phyloP scores from a whole-genome alignment of 495 filamentous ascomycete genomes.

The Usnea hakonensis region DNA sequence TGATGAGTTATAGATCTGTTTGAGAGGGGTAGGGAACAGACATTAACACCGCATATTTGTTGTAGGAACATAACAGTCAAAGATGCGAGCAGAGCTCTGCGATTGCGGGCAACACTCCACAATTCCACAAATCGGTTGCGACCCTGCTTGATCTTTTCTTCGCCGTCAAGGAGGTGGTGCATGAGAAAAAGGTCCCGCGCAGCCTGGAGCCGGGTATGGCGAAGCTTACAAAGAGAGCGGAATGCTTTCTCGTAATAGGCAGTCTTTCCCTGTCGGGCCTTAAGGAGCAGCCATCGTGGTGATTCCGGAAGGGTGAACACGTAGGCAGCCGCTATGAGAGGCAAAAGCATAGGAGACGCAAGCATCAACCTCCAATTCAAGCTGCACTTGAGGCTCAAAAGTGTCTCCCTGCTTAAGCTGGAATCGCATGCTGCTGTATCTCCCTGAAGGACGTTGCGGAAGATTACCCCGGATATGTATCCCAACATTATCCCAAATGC shows the following conservation, averaged over 20 bases:
- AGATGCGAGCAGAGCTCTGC: constrained; percentile 45
- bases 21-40: too few species aligned
- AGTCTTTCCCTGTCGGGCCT: constrained; percentile 35
- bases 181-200: constrained; percentile 50
- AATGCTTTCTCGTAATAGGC: constrained; percentile 38
- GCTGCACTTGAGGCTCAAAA: constrained; percentile 9
- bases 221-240: constrained; percentile 37
- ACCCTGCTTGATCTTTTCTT: constrained; percentile 38
- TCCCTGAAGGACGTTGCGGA: constrained; percentile 41
- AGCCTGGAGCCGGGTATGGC: constrained; percentile 41
- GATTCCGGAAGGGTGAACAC: constrained; percentile 61
- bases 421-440: constrained; percentile 38
- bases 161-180: constrained; percentile 40
- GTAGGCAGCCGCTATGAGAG: constrained; percentile 37
- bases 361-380: constrained; percentile 22
- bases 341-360: constrained; percentile 17
- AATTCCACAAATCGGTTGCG: constrained; percentile 45
- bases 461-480: constrained; percentile 63
- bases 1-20: too few species aligned
- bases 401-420: not conserved
- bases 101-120: constrained; percentile 46
- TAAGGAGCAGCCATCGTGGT: constrained; percentile 55
- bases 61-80: constrained; percentile 48
- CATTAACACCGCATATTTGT: constrained; percentile 42
- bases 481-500: constrained; percentile 79